Evolutionary conservation across 768 basidiomycete species (phyloP).

Genomic region (Mycena floridula): DNA sequence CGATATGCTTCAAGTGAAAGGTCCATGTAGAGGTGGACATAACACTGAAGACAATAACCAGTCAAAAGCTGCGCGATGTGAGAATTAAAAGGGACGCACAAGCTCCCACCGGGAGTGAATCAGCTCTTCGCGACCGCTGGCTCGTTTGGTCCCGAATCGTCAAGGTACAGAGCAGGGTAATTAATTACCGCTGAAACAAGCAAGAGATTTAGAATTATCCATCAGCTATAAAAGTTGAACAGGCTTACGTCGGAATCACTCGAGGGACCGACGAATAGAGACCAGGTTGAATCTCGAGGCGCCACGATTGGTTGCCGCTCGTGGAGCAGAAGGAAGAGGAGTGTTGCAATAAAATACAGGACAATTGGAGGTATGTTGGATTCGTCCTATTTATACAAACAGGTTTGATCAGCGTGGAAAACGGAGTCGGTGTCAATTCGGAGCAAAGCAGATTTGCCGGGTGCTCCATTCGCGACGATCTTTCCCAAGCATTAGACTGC

Average conservation of each 20-base stretch:
- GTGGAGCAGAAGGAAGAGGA: no score
- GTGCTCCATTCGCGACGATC: not conserved
- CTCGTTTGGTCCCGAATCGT: not conserved
- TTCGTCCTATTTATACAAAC: not conserved
- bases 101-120: not conserved
- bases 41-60: slow-evolving; percentile 20
- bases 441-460: slow-evolving; percentile 2
- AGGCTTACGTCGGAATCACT: no score
- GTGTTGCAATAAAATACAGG: no score
- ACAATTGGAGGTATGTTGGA: no score
- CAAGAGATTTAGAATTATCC: not conserved
- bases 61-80: slow-evolving; percentile 3
- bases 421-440: slow-evolving; percentile 10
- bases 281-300: no score
- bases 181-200: not conserved
- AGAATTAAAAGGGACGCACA: slow-evolving; percentile 1
- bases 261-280: no score
- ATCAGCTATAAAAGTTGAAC: not conserved
- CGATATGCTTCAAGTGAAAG: slow-evolving; percentile 54
- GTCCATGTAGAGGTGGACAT: slow-evolving; percentile 47
- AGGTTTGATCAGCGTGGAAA: not conserved
- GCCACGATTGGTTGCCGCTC: no score
- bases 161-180: not conserved
- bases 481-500: no score
- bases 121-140: not conserved